Percentiles rank a stretch among this genome's conserved stretches.
These are phyloP conservation scores for Fusarium acutatum DNA, from an alignment of 2,329 filamentous ascomycete genomes.

Conservation along the genomic window DNA sequence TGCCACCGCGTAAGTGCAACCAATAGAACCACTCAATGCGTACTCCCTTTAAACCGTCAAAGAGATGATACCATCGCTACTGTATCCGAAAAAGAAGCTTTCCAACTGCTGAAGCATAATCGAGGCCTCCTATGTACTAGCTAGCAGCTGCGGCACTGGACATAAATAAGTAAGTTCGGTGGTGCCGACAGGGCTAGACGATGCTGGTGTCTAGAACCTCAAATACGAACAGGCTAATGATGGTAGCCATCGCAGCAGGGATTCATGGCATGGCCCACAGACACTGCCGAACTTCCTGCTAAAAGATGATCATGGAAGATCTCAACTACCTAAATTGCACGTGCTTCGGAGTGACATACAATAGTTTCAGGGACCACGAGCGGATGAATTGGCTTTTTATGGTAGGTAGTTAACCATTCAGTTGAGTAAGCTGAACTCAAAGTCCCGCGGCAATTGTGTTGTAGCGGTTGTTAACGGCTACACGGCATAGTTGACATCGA, in stretches of 20 bases:
- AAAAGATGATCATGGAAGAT: not conserved
- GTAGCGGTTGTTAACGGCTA: not conserved
- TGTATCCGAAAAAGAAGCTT: not conserved
- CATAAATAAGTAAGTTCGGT: not conserved
- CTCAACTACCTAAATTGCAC: not conserved
- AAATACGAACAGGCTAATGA: conserved; percentile 7
- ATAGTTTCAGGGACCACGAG: not conserved
- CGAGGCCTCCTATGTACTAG: not conserved
- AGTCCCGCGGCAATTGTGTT: not conserved
- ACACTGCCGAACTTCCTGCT: not conserved
- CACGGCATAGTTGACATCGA: not conserved
- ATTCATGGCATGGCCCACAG: not conserved
- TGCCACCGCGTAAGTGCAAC: not conserved
- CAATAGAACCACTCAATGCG: not conserved
- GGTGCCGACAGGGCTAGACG: not conserved
- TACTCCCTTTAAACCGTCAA: not conserved
- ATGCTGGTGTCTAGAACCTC: not conserved
- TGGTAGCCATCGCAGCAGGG: not conserved
- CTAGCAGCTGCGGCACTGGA: not conserved
- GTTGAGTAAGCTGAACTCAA: not conserved
- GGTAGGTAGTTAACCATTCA: not conserved
- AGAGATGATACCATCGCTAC: not conserved
- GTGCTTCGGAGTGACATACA: not conserved
- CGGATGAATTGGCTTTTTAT: not conserved
- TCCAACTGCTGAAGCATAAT: not conserved